Evolutionary conservation across 2,329 filamentous ascomycete species (phyloP).

Genomic region (Colletotrichum tofieldiae): DNA sequence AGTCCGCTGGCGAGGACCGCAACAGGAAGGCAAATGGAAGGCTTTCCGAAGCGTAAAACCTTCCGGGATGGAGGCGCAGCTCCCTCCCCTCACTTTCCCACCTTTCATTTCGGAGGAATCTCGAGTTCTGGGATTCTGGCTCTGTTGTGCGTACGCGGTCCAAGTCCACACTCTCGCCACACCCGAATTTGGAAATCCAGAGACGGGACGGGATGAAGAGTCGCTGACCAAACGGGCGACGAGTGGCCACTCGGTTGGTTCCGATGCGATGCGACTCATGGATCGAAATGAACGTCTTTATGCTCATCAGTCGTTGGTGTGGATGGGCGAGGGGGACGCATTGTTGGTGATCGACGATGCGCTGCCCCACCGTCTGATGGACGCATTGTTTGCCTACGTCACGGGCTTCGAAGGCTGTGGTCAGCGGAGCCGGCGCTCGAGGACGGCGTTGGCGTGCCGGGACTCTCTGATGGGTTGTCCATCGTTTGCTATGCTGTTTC

Average conservation of each 20-base stretch:
- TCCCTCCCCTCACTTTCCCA: neutral
- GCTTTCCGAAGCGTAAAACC: neutral
- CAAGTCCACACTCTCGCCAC: neutral
- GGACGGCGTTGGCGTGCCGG: neutral
- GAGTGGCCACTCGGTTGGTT: neutral
- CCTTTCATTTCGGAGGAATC: neutral
- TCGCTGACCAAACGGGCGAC: neutral
- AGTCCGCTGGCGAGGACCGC: neutral
- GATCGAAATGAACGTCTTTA: neutral
- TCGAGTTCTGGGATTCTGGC: neutral
- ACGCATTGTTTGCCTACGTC: neutral
- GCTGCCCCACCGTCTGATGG: neutral
- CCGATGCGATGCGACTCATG: neutral
- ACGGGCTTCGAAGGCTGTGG: neutral
- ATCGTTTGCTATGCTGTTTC: neutral
- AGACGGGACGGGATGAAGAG: neutral
- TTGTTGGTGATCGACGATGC: neutral
- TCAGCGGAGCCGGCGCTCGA: neutral
- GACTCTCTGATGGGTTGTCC: neutral
- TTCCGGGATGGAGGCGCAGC: neutral
- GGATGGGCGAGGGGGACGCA: neutral
- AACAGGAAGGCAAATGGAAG: neutral
- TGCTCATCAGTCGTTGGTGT: too few species aligned
- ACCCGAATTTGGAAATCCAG: neutral
- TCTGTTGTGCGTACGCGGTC: neutral